Conservation (phyloP, 2,329 filamentous ascomycete species). For the Zymoseptoria brevis region DNA sequence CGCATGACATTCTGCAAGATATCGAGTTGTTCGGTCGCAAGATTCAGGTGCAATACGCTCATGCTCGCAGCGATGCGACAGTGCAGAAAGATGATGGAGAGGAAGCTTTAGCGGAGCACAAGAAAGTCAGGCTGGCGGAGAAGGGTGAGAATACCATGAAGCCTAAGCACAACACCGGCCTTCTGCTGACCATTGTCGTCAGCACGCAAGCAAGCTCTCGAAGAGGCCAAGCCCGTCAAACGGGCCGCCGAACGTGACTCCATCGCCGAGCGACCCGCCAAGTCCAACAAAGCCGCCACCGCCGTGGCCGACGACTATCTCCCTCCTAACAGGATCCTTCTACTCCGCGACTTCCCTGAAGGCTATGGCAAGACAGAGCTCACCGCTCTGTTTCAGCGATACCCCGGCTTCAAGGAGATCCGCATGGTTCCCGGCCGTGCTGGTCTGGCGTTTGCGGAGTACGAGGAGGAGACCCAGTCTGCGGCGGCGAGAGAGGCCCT, state of each 20-base stretch:
- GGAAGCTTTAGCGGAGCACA: conserved; percentile 82
- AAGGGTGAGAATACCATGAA: conserved; percentile 56
- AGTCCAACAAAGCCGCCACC: conserved; percentile 61
- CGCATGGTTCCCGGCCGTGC: conserved; percentile 76
- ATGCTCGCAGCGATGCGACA: conserved; percentile 77
- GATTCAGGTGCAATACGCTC: conserved; percentile 76
- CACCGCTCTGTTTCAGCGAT: conserved; percentile 72
- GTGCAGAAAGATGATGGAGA: conserved; percentile 64
- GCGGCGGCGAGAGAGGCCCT: conserved; percentile 93
- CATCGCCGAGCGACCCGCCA: conserved; percentile 52
- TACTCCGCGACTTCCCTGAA: conserved; percentile 85
- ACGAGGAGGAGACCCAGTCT: conserved; percentile 80
- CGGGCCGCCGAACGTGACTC: conserved; percentile 20
- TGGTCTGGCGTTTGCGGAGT: conserved; percentile 94
- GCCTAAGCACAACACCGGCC: conserved; percentile 32
- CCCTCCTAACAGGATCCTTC: conserved; percentile 93
- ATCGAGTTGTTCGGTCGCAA: conserved; percentile 91
- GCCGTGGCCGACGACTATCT: conserved; percentile 96
- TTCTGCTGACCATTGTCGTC: conserved; percentile 20
- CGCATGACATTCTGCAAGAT: conserved; percentile 82
- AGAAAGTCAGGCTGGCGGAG: conserved; percentile 73
- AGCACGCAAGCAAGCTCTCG: conserved; percentile 74
- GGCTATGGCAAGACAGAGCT: conserved; percentile 76
- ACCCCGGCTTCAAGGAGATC: conserved; percentile 91
- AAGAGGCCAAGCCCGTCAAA: conserved; percentile 45